phyloP scores from a whole-genome alignment of 2,329 filamentous ascomycete species.

The Aspergillus arachidicola region DNA sequence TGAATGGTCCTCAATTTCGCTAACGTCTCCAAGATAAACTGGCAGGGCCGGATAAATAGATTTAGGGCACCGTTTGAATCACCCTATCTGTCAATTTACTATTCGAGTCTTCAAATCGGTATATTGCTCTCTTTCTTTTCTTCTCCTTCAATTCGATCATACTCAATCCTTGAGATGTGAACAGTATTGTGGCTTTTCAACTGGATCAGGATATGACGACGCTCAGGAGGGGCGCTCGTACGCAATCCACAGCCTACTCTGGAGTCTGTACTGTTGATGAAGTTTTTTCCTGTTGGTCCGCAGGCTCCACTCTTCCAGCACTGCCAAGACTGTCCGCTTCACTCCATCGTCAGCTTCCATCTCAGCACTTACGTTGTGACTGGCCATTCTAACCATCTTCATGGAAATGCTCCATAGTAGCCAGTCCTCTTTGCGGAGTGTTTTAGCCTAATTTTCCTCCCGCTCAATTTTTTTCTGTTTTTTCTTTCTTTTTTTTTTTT shows the following conservation, averaged over 20 bases:
- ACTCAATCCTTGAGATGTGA: too few species aligned
- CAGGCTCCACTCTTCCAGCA: slow-evolving; percentile 22
- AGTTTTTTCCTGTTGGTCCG: slow-evolving; percentile 13
- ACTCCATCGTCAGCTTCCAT: slow-evolving; percentile 24
- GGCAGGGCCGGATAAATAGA: too few species aligned
- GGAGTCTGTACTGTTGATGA: too few species aligned
- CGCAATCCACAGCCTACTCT: neutral
- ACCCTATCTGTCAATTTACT: neutral
- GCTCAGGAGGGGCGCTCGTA: neutral
- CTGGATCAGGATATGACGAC: neutral
- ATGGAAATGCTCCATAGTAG: slow-evolving; percentile 12
- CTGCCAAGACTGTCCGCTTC: slow-evolving; percentile 29
- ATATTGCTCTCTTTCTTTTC: too few species aligned
- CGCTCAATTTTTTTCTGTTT: slow-evolving; percentile 2
- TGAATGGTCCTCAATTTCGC: neutral
- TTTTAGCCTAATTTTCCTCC: slow-evolving; percentile 13
- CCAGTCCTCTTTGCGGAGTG: slow-evolving; percentile 15
- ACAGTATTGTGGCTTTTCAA: neutral
- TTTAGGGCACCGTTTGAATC: neutral
- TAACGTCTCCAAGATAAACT: neutral
- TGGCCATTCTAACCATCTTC: slow-evolving; percentile 13
- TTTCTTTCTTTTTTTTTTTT: neutral
- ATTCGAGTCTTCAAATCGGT: too few species aligned
- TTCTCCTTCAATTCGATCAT: too few species aligned
- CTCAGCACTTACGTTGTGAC: slow-evolving; percentile 25